phyloP scores from a whole-genome alignment of 2,329 filamentous ascomycete species.

The Botryotinia calthae region DNA sequence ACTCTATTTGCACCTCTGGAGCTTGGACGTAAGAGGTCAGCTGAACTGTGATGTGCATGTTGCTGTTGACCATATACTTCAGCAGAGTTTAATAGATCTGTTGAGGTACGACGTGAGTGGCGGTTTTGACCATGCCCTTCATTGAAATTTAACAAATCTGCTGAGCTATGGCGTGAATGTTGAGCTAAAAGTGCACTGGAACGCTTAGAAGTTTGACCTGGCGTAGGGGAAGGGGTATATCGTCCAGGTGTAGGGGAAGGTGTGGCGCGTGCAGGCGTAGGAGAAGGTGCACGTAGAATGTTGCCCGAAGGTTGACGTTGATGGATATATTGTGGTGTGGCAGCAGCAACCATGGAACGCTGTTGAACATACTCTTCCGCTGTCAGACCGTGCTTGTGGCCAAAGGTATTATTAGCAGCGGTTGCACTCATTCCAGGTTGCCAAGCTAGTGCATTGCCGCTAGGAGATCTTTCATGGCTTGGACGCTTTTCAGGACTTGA shows the following conservation, averaged over 20 bases:
- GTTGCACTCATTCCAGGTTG: conserved; percentile 63
- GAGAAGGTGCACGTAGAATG: conserved; percentile 44
- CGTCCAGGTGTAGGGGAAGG: conserved; percentile 5
- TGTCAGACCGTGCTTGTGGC: conserved; percentile 53
- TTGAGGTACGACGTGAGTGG: not conserved
- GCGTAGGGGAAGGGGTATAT: conserved; percentile 38
- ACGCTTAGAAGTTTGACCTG: conserved; percentile 46
- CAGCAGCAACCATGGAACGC: conserved; percentile 58
- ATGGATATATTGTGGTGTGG: conserved; percentile 57
- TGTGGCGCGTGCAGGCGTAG: conserved; percentile 45
- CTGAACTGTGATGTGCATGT: conserved; percentile 50
- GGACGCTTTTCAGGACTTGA: conserved; percentile 45
- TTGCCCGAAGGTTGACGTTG: conserved; percentile 56
- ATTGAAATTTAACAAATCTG: conserved; percentile 36
- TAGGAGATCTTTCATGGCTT: conserved; percentile 40
- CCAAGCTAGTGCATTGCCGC: conserved; percentile 62
- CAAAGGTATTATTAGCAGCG: conserved; percentile 46
- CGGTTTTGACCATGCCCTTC: conserved; percentile 37
- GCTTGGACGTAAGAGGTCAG: conserved; percentile 50
- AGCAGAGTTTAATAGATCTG: conserved; percentile 37
- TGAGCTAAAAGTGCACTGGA: conserved; percentile 43
- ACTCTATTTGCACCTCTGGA: conserved; percentile 56
- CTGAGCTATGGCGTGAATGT: conserved; percentile 40
- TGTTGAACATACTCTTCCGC: conserved; percentile 84
- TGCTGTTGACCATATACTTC: conserved; percentile 38